phyloP scores from a whole-genome alignment of 148 eudicot genomes.

The Hydrangea macrophylla region DNA sequence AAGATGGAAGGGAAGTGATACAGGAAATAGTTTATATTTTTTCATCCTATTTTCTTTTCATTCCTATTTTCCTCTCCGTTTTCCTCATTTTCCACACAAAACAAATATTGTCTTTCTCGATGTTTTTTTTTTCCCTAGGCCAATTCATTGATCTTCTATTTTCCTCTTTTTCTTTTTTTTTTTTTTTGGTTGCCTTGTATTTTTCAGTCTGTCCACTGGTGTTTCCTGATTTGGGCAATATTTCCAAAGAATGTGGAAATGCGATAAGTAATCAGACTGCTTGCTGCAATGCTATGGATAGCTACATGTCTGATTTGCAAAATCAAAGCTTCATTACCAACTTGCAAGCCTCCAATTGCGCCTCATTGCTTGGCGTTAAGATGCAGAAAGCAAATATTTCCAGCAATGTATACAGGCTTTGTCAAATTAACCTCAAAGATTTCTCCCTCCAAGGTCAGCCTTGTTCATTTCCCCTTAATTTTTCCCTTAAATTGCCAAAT shows the following conservation, averaged over 20 bases:
- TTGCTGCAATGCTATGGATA: slow-evolving; percentile 33
- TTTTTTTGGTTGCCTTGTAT: no score
- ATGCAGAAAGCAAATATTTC: slow-evolving; percentile 31
- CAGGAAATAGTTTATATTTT: neutral
- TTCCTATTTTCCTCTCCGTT: no score
- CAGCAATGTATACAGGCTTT: slow-evolving; percentile 22
- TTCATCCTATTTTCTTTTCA: neutral
- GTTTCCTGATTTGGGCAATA: no score
- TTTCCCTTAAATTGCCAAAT: no score
- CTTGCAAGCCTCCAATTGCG: slow-evolving; percentile 35
- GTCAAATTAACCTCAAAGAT: slow-evolving; percentile 33
- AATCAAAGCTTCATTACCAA: slow-evolving; percentile 38
- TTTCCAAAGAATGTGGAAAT: no score
- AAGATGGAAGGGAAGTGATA: slow-evolving; percentile 22
- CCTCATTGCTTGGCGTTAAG: slow-evolving; percentile 24
- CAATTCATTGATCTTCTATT: neutral
- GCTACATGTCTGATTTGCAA: slow-evolving; percentile 30
- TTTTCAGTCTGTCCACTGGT: slow-evolving; percentile 35
- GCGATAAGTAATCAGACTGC: slow-evolving; percentile 22
- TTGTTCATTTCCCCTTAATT: no score
- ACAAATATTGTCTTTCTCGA: no score
- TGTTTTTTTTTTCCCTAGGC: no score
- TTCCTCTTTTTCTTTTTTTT: neutral
- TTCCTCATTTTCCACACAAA: no score
- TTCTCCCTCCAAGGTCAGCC: slow-evolving; percentile 39